phyloP scores from a whole-genome alignment of 2,329 filamentous ascomycete genomes.

The Fusarium albosuccineum region DNA sequence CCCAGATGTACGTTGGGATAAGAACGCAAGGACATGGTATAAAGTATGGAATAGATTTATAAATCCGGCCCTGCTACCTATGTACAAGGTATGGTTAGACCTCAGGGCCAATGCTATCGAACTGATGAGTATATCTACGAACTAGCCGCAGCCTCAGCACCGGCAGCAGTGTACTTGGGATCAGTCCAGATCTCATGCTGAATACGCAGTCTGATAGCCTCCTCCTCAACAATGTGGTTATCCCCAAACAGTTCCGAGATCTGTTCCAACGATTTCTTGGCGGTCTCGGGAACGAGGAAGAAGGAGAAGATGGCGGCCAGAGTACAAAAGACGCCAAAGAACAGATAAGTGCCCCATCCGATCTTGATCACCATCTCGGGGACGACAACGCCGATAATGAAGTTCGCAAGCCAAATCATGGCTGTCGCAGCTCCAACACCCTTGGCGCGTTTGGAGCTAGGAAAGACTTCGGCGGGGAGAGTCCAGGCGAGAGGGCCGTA shows the following conservation, averaged over 20 bases:
- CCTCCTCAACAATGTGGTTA: constrained; percentile 18
- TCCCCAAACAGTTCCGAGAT: constrained; percentile 39
- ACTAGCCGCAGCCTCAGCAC: background rate
- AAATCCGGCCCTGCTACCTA: no score
- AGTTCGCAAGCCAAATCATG: constrained; percentile 53
- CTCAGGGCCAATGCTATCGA: background rate
- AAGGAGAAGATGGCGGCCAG: constrained; percentile 56
- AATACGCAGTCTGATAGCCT: constrained; percentile 24
- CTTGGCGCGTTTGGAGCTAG: constrained; percentile 51
- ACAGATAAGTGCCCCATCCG: constrained; percentile 62
- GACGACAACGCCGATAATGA: constrained; percentile 62
- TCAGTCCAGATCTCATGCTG: constrained; percentile 21
- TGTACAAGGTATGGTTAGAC: background rate
- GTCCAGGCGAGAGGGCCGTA: constrained; percentile 54
- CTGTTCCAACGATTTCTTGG: constrained; percentile 35
- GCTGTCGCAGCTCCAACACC: constrained; percentile 52
- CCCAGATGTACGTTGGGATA: no score
- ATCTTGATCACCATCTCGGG: constrained; percentile 66
- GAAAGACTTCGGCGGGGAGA: constrained; percentile 54
- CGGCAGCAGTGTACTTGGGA: background rate
- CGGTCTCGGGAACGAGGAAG: constrained; percentile 39
- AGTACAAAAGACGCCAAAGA: constrained; percentile 66
- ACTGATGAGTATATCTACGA: background rate
- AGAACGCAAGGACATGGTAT: no score
- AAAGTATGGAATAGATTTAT: no score